phyloP scores from a whole-genome alignment of 106 monocot species.

The Amphibolis antarctica region DNA sequence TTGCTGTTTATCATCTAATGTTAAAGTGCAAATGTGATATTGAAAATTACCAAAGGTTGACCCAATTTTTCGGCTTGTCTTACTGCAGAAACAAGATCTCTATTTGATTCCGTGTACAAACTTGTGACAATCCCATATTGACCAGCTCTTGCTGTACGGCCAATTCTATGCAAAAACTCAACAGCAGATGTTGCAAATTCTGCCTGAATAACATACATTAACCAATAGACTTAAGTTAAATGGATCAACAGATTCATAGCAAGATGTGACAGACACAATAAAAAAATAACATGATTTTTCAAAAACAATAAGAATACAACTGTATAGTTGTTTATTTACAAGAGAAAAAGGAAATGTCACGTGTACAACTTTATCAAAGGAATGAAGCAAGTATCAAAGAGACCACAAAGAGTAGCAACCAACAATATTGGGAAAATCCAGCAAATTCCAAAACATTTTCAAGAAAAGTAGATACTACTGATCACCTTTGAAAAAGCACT shows the following conservation, averaged over 20 bases:
- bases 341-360: no score
- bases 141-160: slow-evolving; percentile 93
- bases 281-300: no score
- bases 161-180: slow-evolving; percentile 92
- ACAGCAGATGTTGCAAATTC: slow-evolving; percentile 92
- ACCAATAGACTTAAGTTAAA: background rate
- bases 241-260: no score
- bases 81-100: slow-evolving; percentile 69
- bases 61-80: slow-evolving; percentile 39
- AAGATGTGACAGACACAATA: background rate
- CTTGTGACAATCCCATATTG: slow-evolving; percentile 74
- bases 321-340: no score
- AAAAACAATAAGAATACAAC: no score
- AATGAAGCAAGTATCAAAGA: no score
- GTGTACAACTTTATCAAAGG: no score
- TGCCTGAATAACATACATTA: slow-evolving; percentile 35
- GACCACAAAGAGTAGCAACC: background rate
- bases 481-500: no score
- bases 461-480: no score
- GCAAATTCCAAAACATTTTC: no score
- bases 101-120: slow-evolving; percentile 56
- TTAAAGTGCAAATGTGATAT: background rate
- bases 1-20: no score
- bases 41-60: slow-evolving; percentile 58
- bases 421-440: no score